Percentiles rank a stretch among this genome's conserved stretches.
These are phyloP conservation scores for Monilinia laxa DNA, from an alignment of 2,329 filamentous ascomycete genomes.

Conservation along the genomic window DNA sequence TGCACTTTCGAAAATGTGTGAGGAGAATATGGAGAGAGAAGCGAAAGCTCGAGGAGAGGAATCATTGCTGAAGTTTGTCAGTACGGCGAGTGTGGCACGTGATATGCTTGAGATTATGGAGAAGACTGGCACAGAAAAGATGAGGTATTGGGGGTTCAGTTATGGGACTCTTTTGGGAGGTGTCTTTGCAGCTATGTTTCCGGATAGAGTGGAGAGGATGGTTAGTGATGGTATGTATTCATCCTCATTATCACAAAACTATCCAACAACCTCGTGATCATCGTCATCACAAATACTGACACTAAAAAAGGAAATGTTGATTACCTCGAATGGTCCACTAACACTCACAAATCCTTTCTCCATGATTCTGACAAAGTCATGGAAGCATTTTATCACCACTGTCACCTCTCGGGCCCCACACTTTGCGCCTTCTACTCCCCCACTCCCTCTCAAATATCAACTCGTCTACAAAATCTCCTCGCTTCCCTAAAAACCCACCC, in stretches of 20 bases:
- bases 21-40: slow-evolving; percentile 12
- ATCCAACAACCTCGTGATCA: background rate
- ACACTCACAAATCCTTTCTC: slow-evolving; percentile 46
- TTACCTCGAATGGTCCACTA: slow-evolving; percentile 34
- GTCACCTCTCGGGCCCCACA: slow-evolving; percentile 40
- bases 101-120: slow-evolving; percentile 42
- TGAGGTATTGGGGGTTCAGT: slow-evolving; percentile 53
- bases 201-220: slow-evolving; percentile 45
- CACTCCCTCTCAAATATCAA: slow-evolving; percentile 31
- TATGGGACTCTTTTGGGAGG: slow-evolving; percentile 49
- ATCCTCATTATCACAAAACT: too few relatives aligned
- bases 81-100: slow-evolving; percentile 38
- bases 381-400: slow-evolving; percentile 36
- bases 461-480: slow-evolving; percentile 42
- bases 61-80: slow-evolving; percentile 24
- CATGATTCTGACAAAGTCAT: slow-evolving; percentile 38
- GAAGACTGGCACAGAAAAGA: slow-evolving; percentile 35
- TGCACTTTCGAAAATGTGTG: slow-evolving; percentile 47
- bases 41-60: slow-evolving; percentile 14
- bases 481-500: slow-evolving; percentile 42
- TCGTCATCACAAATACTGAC: slow-evolving; percentile 47
- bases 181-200: slow-evolving; percentile 48
- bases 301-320: slow-evolving; percentile 46
- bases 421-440: slow-evolving; percentile 34
- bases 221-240: slow-evolving; percentile 37